Conservation (phyloP, 129 eudicot genomes). For the Helianthus annuus region HanXRQr2.0-SUNRISE NC_035439.2:35697681-35698180, state of each 20-base stretch:
- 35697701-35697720: conserved; percentile 47
- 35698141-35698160: neutral
- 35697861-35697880: conserved; percentile 84
- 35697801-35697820: conserved; percentile 67
- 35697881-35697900: conserved; percentile 97
- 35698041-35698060: conserved; percentile 57
- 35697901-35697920: conserved; percentile 91
- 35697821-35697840: conserved; percentile 62
- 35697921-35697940: conserved; percentile 74
- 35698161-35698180: conserved; percentile 5
- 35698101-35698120: conserved; percentile 1
- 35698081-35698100: conserved; percentile 86
- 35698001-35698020: conserved; percentile 21
- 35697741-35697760: conserved; percentile 22
- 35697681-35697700: conserved; percentile 64
- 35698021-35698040: conserved; percentile 43
- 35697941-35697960: conserved; percentile 72
- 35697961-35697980: conserved; percentile 53
- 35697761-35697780: conserved; percentile 37
- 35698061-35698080: conserved; percentile 79
- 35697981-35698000: conserved; percentile 66
- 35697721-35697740: conserved; percentile 15
- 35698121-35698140: neutral
- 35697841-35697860: conserved; percentile 69
- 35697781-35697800: conserved; percentile 80